Conservation (phyloP, 805 yeast genomes). For the Candida suzukii region DNA sequence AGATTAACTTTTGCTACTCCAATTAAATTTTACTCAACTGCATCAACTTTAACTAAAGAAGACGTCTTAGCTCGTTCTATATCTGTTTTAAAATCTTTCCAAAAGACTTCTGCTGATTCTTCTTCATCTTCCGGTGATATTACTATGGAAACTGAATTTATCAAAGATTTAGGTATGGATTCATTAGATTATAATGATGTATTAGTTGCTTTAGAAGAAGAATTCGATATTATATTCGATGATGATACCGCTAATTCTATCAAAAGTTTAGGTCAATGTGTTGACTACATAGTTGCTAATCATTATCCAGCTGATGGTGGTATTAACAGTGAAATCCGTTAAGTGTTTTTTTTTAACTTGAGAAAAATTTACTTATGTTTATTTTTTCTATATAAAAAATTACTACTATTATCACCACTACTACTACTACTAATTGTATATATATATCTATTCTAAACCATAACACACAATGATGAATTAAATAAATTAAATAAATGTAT, state of each 20-base stretch:
- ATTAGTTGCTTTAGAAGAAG: conserved; percentile 93
- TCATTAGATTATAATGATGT: conserved; percentile 94
- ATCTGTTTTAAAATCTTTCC: conserved; percentile 63
- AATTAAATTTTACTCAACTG: not conserved
- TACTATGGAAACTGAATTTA: conserved; percentile 38
- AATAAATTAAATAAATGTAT: no score
- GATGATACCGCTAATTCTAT: conserved; percentile 48
- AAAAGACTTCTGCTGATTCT: conserved; percentile 19
- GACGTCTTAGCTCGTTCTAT: conserved; percentile 80
- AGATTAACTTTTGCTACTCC: not conserved
- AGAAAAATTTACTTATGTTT: no score
- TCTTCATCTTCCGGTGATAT: conserved; percentile 10
- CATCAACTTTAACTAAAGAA: conserved; percentile 59
- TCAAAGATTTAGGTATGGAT: conserved; percentile 79
- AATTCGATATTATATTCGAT: conserved; percentile 43
- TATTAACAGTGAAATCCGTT: conserved; percentile 30
- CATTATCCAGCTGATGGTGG: conserved; percentile 27
- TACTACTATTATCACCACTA: no score
- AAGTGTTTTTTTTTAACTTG: no score
- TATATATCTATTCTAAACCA: no score
- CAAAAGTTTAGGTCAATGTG: conserved; percentile 55
- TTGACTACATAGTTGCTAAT: conserved; percentile 40
- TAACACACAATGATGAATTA: no score
- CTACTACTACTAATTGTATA: no score
- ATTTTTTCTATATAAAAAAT: no score